Percentiles rank a stretch among this genome's conserved stretches.
phyloP scores from a whole-genome alignment of 2,329 filamentous ascomycete species.

The Colletotrichum sp. region DNA sequence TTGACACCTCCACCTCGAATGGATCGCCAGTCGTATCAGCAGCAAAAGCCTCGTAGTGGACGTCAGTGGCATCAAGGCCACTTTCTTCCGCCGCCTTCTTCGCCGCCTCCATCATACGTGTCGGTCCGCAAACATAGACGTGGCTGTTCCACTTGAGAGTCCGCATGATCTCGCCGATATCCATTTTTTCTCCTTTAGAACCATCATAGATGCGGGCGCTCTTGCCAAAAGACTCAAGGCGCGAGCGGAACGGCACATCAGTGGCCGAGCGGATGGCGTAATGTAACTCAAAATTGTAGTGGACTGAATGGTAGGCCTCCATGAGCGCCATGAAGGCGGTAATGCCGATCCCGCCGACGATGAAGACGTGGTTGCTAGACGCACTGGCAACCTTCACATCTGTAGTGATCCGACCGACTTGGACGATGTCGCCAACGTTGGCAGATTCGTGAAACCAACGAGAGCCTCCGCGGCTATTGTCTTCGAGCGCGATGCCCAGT shows the following conservation, averaged over 20 bases:
- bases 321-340: constrained; percentile 66
- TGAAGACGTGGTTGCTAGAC: constrained; percentile 65
- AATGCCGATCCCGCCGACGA: constrained; percentile 69
- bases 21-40: constrained; percentile 60
- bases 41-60: constrained; percentile 67
- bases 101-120: constrained; percentile 60
- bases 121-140: constrained; percentile 67
- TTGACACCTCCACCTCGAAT: constrained; percentile 60
- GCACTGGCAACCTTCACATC: constrained; percentile 49
- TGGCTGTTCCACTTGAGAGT: constrained; percentile 57
- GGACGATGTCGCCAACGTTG: constrained; percentile 52
- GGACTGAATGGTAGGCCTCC: constrained; percentile 43
- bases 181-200: constrained; percentile 54
- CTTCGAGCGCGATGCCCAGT: constrained; percentile 63
- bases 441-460: constrained; percentile 58
- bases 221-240: constrained; percentile 45
- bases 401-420: constrained; percentile 54
- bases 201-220: constrained; percentile 59
- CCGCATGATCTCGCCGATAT: constrained; percentile 52
- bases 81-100: constrained; percentile 41
- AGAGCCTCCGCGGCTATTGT: constrained; percentile 64
- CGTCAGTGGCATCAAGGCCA: constrained; percentile 51
- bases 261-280: constrained; percentile 58
- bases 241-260: constrained; percentile 61
- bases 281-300: constrained; percentile 60